These are phyloP conservation scores for Calonectria pseudoreteaudii DNA, from an alignment of 2,329 filamentous ascomycete species.

Conservation along the genomic window DNA sequence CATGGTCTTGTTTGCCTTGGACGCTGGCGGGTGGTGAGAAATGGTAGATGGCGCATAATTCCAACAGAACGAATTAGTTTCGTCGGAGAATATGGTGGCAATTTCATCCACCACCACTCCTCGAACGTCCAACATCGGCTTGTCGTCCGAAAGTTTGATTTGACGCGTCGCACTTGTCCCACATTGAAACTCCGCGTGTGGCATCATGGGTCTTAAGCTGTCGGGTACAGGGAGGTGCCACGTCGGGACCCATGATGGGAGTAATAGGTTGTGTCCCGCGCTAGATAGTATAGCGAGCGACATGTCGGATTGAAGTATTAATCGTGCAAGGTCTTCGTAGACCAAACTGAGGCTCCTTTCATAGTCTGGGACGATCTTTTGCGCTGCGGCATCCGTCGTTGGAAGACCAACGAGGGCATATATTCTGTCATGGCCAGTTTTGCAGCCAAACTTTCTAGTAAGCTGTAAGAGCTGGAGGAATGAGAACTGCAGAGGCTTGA, in stretches of 20 bases:
- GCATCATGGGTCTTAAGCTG: neutral
- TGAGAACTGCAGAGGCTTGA: neutral
- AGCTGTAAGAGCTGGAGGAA: neutral
- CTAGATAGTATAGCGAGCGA: neutral
- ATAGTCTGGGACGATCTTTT: neutral
- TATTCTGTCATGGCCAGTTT: neutral
- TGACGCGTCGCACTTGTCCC: neutral
- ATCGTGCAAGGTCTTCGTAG: neutral
- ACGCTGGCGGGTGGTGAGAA: neutral
- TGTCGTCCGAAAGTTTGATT: neutral
- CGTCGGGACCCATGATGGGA: neutral
- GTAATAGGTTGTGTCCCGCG: neutral
- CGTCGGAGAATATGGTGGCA: neutral
- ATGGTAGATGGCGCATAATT: neutral
- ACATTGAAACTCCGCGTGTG: neutral
- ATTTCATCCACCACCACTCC: neutral
- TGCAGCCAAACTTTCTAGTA: neutral
- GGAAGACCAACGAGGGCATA: neutral
- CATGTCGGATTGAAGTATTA: neutral
- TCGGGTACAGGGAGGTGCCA: neutral
- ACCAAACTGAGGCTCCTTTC: neutral
- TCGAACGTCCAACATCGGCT: neutral
- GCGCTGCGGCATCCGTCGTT: neutral
- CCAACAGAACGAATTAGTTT: neutral
- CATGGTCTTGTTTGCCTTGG: neutral